These are phyloP conservation scores for Urostyla sp. DNA, from an alignment of 73 alveolate species.

Conservation along the genomic window DNA sequence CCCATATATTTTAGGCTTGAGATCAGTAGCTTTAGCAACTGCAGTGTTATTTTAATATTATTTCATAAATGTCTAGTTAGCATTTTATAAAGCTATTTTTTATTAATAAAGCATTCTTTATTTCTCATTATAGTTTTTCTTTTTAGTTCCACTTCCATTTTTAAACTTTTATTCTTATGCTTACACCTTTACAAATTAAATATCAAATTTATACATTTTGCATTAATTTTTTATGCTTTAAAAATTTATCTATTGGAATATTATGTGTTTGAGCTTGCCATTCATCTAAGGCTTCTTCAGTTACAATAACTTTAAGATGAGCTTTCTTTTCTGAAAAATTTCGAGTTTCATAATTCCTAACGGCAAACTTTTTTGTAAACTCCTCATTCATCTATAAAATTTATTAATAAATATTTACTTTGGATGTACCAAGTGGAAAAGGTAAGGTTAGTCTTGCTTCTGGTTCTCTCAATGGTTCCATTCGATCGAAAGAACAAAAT, in stretches of 20 bases:
- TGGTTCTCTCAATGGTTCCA: slow-evolving; percentile 33
- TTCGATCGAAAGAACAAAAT: slow-evolving; percentile 6
- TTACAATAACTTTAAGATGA: slow-evolving; percentile 21
- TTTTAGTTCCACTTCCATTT: too few species aligned
- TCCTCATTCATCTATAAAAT: background rate
- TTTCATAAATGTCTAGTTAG: too few species aligned
- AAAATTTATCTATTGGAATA: slow-evolving; percentile 39
- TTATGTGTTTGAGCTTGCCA: slow-evolving; percentile 48
- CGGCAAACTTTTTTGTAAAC: slow-evolving; percentile 32
- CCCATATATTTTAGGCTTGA: slow-evolving; percentile 25
- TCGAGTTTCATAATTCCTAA: slow-evolving; percentile 23
- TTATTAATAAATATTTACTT: background rate
- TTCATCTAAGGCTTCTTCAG: slow-evolving; percentile 59
- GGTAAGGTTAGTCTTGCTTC: slow-evolving; percentile 49
- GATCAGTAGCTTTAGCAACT: background rate
- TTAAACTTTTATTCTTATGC: too few species aligned
- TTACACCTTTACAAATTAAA: too few species aligned
- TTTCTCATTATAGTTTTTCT: background rate
- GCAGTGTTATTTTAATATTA: too few species aligned
- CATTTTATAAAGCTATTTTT: too few species aligned
- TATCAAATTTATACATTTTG: background rate
- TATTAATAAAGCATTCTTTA: background rate
- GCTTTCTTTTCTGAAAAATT: slow-evolving; percentile 1
- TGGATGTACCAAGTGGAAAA: slow-evolving; percentile 26
- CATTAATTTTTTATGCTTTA: slow-evolving; percentile 35